These are phyloP conservation scores for Paramecium sexaurelia DNA, from an alignment of 73 alveolate genomes.

Conservation along the genomic window DNA sequence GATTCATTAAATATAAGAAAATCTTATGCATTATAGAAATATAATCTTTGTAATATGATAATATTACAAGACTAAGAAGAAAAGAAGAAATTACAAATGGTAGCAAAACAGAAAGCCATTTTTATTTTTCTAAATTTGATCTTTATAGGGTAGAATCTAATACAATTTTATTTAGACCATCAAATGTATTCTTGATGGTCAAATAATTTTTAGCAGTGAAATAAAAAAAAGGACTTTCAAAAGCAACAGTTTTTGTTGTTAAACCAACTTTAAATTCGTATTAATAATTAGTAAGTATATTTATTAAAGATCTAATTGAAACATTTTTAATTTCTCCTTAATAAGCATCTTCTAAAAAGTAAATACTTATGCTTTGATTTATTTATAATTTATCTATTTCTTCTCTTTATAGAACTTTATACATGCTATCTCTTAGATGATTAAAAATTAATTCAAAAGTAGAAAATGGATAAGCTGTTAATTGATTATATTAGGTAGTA, in stretches of 20 bases:
- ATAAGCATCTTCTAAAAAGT: not conserved
- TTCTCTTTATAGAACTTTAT: not conserved
- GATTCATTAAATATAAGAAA: not conserved
- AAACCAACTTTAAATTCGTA: slow-evolving; percentile 11
- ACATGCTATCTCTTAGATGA: not conserved
- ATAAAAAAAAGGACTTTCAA: slow-evolving; percentile 46
- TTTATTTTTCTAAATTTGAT: not conserved
- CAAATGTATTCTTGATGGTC: not conserved
- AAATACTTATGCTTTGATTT: not conserved
- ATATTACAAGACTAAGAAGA: not conserved
- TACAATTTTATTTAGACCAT: not conserved
- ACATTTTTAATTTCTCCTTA: not conserved
- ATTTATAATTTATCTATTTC: not conserved
- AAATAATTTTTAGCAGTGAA: slow-evolving; percentile 26
- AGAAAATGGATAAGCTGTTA: not conserved
- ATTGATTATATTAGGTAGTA: not conserved
- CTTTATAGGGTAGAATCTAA: not conserved
- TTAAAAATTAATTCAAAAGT: not conserved
- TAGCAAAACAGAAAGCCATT: not conserved
- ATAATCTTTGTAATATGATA: not conserved
- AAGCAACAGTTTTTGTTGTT: not conserved
- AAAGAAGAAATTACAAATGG: not conserved
- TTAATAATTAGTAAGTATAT: not conserved
- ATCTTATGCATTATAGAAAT: not conserved
- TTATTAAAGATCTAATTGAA: not conserved